Base-by-base conservation (phyloP, 495 filamentous ascomycete genomes). In the Talaromyces nanjingensis region DNA sequence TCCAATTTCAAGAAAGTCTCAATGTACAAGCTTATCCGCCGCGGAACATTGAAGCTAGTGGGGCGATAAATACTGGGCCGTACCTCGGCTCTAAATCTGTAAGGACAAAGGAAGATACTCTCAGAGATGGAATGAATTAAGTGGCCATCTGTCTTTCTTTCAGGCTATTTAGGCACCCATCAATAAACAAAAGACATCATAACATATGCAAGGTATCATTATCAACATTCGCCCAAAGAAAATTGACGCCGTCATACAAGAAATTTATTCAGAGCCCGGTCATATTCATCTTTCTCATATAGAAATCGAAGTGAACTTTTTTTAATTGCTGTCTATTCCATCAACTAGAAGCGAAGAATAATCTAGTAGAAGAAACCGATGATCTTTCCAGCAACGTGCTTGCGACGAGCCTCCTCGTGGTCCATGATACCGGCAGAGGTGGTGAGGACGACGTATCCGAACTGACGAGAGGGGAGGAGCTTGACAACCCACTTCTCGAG, bases 351-450 rank as follows among this genome's bases (percentile, higher is more conserved):
- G 1, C 0, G 53, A 6, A 7, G 24, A 11, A 27, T 54, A 29
- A 56, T 78, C 81, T 92, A 96, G 83, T 96, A 96, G 86, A 96
- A 96, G 88, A 96, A 96, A 66, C 92, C 92, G 69, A 96, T 86
- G 79, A 97, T 91, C 86, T 96, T 96, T 79, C 93, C 93, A 70
- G 91, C 86, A 74, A 93, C 91, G 83, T 98, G 94, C 85, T 97
- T 97, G 79, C 94, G 85, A 75, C 94, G 86, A 65, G 94, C 94
- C 87, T 98, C 94, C 84, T 98, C 94, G 80, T 98, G 94, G 83
- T 98, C 94, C 93, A 98, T 98, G 77, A 98, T 98, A 76, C 94
- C 96, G 64, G 94, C 91, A 62, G 91, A 96, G 79, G 94, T 98
- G 75, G 94, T 98, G 73, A 98, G 88, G 80, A 98, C 92, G 75